Conservation (phyloP, 2,329 filamentous ascomycete genomes). For the Colletotrichum sansevieriae region DNA sequence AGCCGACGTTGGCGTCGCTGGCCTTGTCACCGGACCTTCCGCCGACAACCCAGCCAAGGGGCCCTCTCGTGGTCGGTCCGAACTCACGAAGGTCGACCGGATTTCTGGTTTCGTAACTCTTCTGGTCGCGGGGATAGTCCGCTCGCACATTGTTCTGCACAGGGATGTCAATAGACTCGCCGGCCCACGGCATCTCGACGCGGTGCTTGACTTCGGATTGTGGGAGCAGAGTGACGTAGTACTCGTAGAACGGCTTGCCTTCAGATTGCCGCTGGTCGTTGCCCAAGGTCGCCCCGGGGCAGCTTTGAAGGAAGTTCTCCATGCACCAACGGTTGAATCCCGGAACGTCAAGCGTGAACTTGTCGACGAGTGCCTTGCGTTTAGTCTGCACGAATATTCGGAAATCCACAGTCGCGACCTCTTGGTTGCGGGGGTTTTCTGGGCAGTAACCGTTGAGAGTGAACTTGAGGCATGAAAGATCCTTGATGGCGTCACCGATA, state of each 20-base stretch:
- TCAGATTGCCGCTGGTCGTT: slow-evolving; percentile 46
- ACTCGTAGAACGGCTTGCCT: slow-evolving; percentile 46
- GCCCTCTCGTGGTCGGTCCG: slow-evolving; percentile 44
- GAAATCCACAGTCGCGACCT: slow-evolving; percentile 43
- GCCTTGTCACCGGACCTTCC: slow-evolving; percentile 53
- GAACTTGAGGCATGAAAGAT: slow-evolving; percentile 43
- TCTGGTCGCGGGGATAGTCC: slow-evolving; percentile 43
- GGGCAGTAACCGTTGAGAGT: slow-evolving; percentile 41
- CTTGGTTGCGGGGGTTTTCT: slow-evolving; percentile 41
- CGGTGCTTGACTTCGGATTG: slow-evolving; percentile 45
- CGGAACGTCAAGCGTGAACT: slow-evolving; percentile 37
- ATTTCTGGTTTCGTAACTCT: slow-evolving; percentile 43
- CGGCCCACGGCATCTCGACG: slow-evolving; percentile 47
- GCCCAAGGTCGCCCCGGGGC: slow-evolving; percentile 44
- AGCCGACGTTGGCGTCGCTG: slow-evolving; percentile 57
- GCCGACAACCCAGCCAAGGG: slow-evolving; percentile 40
- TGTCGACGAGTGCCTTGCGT: slow-evolving; percentile 25
- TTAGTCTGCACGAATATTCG: slow-evolving; percentile 42
- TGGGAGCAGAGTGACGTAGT: slow-evolving; percentile 45
- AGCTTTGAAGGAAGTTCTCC: slow-evolving; percentile 45
- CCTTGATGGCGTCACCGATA: slow-evolving; percentile 45
- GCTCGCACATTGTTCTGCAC: slow-evolving; percentile 42
- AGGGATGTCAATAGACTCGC: slow-evolving; percentile 43
- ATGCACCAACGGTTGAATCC: slow-evolving; percentile 46
- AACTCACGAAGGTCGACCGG: slow-evolving; percentile 43